A percentile compares a stretch with the other conserved stretches of the same genome.
phyloP scores from a whole-genome alignment of 345 rosid genomes.

The Syzygium oleosum region DNA sequence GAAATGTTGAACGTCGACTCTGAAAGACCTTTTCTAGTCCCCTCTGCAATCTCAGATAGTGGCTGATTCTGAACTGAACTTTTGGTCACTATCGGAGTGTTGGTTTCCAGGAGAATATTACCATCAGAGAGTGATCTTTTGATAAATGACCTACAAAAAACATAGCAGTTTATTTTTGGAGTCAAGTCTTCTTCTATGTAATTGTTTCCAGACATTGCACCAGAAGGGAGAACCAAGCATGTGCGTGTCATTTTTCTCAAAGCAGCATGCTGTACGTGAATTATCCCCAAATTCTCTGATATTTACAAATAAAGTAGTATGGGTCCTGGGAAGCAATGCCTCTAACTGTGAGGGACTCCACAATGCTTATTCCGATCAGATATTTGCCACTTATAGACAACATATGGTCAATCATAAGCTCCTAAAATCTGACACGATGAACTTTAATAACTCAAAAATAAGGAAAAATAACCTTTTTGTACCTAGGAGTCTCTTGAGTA shows the following conservation, averaged over 20 bases:
- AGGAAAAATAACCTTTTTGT: neutral
- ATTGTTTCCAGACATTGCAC: neutral
- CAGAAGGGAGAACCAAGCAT: neutral
- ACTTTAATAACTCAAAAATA: neutral
- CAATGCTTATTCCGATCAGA: neutral
- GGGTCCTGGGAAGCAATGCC: neutral
- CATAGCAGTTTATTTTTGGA: neutral
- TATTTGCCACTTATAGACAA: neutral
- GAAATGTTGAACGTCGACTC: slow-evolving; percentile 60
- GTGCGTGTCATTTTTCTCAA: neutral
- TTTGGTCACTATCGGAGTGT: slow-evolving; percentile 23
- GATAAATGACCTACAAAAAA: slow-evolving; percentile 41
- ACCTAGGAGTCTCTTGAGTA: slow-evolving; percentile 43
- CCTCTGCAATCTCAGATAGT: slow-evolving; percentile 26
- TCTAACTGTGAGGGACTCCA: neutral
- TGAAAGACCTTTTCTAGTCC: slow-evolving; percentile 36
- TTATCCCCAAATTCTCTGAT: neutral
- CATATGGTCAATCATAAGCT: neutral
- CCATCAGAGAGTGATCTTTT: slow-evolving; percentile 93
- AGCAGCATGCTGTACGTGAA: neutral
- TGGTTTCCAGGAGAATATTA: slow-evolving; percentile 49
- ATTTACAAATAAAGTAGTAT: neutral
- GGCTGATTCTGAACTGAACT: slow-evolving; percentile 24
- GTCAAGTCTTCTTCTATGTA: neutral
- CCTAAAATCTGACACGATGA: neutral